Base-by-base conservation (phyloP, 495 filamentous ascomycete genomes). In the Penicillium bialowiezense region DNA sequence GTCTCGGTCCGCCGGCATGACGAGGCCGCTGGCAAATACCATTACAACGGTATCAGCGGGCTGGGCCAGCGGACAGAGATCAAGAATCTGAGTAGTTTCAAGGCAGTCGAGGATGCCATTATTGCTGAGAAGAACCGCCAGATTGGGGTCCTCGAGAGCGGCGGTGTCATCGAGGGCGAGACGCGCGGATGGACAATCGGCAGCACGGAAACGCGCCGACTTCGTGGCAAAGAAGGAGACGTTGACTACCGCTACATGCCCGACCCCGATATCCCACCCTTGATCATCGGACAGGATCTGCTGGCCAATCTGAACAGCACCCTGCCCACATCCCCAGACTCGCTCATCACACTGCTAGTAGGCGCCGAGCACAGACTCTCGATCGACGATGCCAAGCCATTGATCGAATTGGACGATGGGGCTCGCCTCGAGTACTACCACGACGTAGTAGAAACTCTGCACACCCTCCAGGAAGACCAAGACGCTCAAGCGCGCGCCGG, bases 211-310 rank as follows among this genome's bases (percentile, higher is more conserved):
- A 91, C 87, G 15, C 76, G 71, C 37, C 79, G 81, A 18, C 65
- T 98, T 13, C 79, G 93, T 53, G 91, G 90, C 9, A 98, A 98
- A 67, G 93, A 98, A 60, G 95, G 93, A 33, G 91, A 96, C 58
- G 90, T 97, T 2, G 93, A 98, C 58, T 98, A 98, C 62, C 78
- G 93, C 36, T 98, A 97, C 64, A 97, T 98, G 95, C 93, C 93
- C 1, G 93, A 99, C 64, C 90, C 93, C 2, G 93, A 99, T 65
- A 71, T 99, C 8, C 79, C 78, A 0, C 89, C 95, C 0, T 73
- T 99, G 8, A 59, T 89, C 3, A 85, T 99, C 52, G 85, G 82
- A 10, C 54, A 78, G 33, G 84, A 88, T 36, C 71, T 97, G 5
- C 68, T 96, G 14, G 58, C 75, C 8, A 68, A 82, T 51, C 71